Evolutionary conservation across 306 rosid genomes (phyloP), one percentile per base, ranked within the genome.

Genomic region (Pyrus pyrifolia): DNA sequence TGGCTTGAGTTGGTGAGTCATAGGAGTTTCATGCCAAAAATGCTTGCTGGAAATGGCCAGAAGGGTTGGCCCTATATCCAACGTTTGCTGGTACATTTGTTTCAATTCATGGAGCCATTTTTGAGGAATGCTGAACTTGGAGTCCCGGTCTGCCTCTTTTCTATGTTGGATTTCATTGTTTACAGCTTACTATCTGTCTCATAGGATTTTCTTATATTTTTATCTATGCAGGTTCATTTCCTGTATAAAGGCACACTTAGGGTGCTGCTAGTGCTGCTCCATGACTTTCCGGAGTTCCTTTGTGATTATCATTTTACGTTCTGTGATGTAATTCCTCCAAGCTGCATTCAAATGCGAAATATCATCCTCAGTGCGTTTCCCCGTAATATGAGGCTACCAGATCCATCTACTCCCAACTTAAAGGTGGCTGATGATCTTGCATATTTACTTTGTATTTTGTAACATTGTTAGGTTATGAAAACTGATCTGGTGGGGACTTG

Each of bases 1-100:
- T 96, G 99, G 99, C 98, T 96, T 44, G 99, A 96, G 91, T 85
- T 96, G 89, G 89, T 89, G 75, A 96, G 98, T 85, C 94, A 96
- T 79, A 85, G 98, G 83, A 89, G 96, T 79, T 96, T 93, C 87
- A 89, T 96, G 92, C 97, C 98, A 72, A 96, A 91, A 85, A 93
- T 96, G 97, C 91, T 96, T 52, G 82, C 89, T 59, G 98, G 93
- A 68, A 93, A 96, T 77, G 88, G 89, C 82, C 96, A 89, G 78
- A 92, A 92, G 89, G 98, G 99, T 66, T 96, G 99, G 99, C 93
- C 90, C 67, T 73, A 79, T 82, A 81, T 96, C 73, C 98, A 93
- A 80, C 88, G 93, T 75, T 84, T 96, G 89, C 97, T 96, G 73
- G 96, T 96, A 29, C 96, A 91, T 79, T 78, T 96, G 78, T 93